Base-by-base conservation (phyloP, 441 rosid species). In the Gossypium davidsonii region DNA sequence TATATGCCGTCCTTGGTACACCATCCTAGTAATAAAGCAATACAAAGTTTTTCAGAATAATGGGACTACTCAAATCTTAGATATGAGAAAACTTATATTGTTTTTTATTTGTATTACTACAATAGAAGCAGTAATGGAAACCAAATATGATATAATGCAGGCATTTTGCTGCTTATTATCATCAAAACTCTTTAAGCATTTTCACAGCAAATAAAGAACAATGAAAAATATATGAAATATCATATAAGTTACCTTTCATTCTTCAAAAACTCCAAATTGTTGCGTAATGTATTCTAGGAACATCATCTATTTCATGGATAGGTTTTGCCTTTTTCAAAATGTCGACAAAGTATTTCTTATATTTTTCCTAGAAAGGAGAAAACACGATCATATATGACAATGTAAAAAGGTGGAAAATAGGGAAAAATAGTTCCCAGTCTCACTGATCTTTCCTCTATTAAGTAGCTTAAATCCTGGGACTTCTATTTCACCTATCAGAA, bases 251-350 rank as follows among this genome's bases (percentile, higher is more conserved):
- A 90, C 98, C 97, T 94, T 94, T 98, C 99, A 95, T 78, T 95
- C 98, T 73, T 87, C 86, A 79, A 95, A 95, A 69, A 95, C 82
- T 72, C 98, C 99, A 84, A 92, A 92, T 73, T 90, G 91, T 46
- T 77, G 87, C 23, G 96, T 96, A 70, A 92, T 83, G 78, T 21
- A 81, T 81, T 87, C 91, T 91, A 3, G 85, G 87, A 83, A 81
- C 82, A 83, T 80, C 92, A 85, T 91, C 88, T 68, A 79, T 70
- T 68, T 93, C 98, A 73, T 65, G 76, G 42, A 95, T 73, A 70
- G 90, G 87, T 70, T 76, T 89, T 44, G 99, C 98, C 42, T 82
- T 83, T 82, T 72, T 85, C 82, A 95, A 83, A 74, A 90, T 79
- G 73, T 82, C 72, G 5, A 91, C 86, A 77, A 89, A 90, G 77